These are phyloP conservation scores for Chlorella sp. DNA, from an alignment of 139 green algal genomes.

Conservation along the genomic window DNA sequence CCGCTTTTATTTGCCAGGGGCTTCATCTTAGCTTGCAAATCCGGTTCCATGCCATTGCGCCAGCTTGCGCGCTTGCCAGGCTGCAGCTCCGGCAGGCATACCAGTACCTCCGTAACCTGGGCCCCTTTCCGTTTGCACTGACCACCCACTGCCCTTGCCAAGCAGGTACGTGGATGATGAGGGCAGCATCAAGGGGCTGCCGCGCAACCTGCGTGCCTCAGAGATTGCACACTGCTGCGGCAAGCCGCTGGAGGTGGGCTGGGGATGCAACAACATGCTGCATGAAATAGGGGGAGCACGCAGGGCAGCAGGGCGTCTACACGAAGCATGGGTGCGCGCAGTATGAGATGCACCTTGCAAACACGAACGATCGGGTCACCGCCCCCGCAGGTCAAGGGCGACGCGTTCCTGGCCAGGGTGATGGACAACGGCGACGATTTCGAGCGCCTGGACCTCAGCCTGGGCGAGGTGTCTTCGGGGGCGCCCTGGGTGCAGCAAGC, in stretches of 20 bases:
- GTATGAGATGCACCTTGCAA: too few relatives aligned
- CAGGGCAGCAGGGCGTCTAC: too few relatives aligned
- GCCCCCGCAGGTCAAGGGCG: slow-evolving; percentile 72
- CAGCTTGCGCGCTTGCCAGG: too few relatives aligned
- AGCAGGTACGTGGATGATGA: slow-evolving; percentile 82
- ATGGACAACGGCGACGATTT: slow-evolving; percentile 90
- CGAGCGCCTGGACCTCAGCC: slow-evolving; percentile 70
- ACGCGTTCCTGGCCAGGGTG: slow-evolving; percentile 84
- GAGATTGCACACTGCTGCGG: slow-evolving; percentile 74
- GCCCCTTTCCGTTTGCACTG: too few relatives aligned
- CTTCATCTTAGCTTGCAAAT: too few relatives aligned
- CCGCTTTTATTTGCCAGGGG: too few relatives aligned
- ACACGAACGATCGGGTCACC: neutral
- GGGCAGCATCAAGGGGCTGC: slow-evolving; percentile 65
- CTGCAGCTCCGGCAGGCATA: too few relatives aligned
- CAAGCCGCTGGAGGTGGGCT: slow-evolving; percentile 70
- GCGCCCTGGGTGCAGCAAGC: slow-evolving; percentile 72
- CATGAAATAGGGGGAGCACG: too few relatives aligned
- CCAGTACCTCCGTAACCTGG: too few relatives aligned
- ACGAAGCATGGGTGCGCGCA: too few relatives aligned
- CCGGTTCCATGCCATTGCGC: too few relatives aligned
- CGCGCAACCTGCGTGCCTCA: slow-evolving; percentile 74
- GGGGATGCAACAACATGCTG: neutral
- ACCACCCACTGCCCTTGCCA: too few relatives aligned
- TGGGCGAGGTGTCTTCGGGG: slow-evolving; percentile 66